Base-by-base conservation (phyloP, 2,329 filamentous ascomycete species). In the Pyrenophora tritici-repentis region DNA sequence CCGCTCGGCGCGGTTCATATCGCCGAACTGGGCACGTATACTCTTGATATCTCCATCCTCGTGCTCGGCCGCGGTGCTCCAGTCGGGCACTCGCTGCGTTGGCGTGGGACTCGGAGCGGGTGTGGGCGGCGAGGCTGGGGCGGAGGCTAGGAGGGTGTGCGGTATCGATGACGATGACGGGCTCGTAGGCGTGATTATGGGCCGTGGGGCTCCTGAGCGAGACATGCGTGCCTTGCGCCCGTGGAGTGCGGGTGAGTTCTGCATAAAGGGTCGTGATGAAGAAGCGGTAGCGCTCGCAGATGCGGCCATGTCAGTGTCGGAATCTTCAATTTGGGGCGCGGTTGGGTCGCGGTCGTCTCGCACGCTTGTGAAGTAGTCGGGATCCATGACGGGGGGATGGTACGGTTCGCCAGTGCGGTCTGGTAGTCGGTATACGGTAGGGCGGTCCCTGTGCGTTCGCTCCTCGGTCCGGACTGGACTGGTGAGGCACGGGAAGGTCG, bases 31-130 rank as follows among this genome's bases (percentile, higher is more conserved):
- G 54, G 87, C 83, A 54, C 90, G 84, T 50, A 94, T 86, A 68
- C 91, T 87, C 59, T 90, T 81, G 47, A 95, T 82, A 63, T 93
- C 90, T 59, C 88, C 84, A 69, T 96, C 90, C 71, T 97, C 90
- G 67, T 90, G 85, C 53, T 91, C 88, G 35, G 87, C 86, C 16
- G 87, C 86, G 55, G 86, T 85, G 67, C 86, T 90, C 89, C 89
- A 92, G 74, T 90, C 87, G 12, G 82, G 82, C n/a, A 78, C 79
- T 57, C 83, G 75, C 56, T 85, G 82, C 59, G 83, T 83, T 17
- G 85, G 85, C 13, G 84, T 86, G 4, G 85, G 85, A 67, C 83
- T 86, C 6, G 85, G 85, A 22, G 85, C 85, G 9, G 85, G 85
- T n/a, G 85, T 87, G 13, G 85, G 85, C 58, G 85, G 85, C 41